A percentile compares a stretch with the other conserved stretches of the same genome.
Conservation (phyloP, 129 eudicot genomes). For the Chrysanthemum seticuspe region DNA sequence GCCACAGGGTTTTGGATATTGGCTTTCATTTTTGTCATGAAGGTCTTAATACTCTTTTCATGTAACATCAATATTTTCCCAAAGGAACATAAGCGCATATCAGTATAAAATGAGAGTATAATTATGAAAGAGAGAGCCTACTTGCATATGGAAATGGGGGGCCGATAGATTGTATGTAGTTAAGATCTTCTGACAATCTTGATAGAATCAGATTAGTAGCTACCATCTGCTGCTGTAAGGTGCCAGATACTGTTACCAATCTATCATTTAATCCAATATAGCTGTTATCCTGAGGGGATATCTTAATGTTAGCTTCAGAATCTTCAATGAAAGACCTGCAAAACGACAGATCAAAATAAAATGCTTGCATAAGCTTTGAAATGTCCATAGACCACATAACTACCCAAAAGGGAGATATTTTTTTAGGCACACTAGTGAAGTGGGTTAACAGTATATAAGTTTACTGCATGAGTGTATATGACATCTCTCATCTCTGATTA, state of each 20-base stretch:
- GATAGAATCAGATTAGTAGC: conserved; percentile 73
- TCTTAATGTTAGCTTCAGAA: conserved; percentile 81
- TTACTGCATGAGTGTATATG: no score
- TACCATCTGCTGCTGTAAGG: conserved; percentile 65
- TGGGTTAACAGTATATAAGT: no score
- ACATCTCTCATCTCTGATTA: no score
- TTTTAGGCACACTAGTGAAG: no score
- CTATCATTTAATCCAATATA: conserved; percentile 75
- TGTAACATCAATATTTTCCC: not conserved
- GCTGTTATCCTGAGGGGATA: conserved; percentile 79
- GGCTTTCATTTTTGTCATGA: not conserved
- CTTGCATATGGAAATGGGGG: conserved; percentile 82
- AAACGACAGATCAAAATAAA: conserved; percentile 9
- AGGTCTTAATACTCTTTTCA: not conserved
- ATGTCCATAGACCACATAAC: not conserved
- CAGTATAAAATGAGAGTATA: not conserved
- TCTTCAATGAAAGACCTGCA: conserved; percentile 89
- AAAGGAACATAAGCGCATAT: no score
- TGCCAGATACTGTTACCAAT: conserved; percentile 68
- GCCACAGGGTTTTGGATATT: not conserved
- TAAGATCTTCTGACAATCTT: conserved; percentile 66
- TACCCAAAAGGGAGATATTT: no score
- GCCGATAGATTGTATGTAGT: conserved; percentile 59
- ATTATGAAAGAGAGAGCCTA: conserved; percentile 18
- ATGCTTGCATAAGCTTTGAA: conserved; percentile 9